A percentile compares a stretch with the other conserved stretches of the same genome.
These are phyloP conservation scores for Aspergillus sp. DNA, from an alignment of 2,329 filamentous ascomycete genomes.

Conservation along the genomic window DNA sequence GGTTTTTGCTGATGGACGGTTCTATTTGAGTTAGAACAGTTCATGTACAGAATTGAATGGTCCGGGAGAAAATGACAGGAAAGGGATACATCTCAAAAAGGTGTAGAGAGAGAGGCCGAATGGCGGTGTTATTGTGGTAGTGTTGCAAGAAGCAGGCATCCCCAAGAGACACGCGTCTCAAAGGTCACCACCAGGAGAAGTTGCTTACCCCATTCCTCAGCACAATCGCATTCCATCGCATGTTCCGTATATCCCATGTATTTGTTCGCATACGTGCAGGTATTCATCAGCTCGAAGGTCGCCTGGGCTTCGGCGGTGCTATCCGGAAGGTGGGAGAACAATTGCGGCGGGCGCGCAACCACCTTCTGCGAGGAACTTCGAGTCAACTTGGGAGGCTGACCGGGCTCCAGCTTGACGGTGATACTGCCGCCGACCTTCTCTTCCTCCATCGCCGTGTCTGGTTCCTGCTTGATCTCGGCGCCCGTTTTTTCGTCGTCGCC, in stretches of 20 bases:
- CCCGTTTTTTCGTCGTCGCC: constrained; percentile 24
- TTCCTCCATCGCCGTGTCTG: constrained; percentile 29
- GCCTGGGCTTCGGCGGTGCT: constrained; percentile 72
- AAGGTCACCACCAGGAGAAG: neutral
- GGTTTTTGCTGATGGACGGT: constrained; percentile 57
- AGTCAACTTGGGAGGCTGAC: constrained; percentile 68
- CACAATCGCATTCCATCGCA: constrained; percentile 92
- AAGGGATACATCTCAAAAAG: no score
- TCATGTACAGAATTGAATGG: neutral
- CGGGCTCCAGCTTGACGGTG: constrained; percentile 62
- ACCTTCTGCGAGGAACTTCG: constrained; percentile 73
- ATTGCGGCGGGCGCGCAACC: constrained; percentile 58
- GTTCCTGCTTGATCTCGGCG: constrained; percentile 7
- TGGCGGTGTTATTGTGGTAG: no score
- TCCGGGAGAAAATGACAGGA: neutral
- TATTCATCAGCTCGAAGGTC: constrained; percentile 76
- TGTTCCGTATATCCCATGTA: constrained; percentile 88
- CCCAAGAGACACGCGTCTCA: no score
- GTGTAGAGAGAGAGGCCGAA: no score
- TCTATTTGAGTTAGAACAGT: constrained; percentile 39
- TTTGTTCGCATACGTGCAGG: constrained; percentile 90
- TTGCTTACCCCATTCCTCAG: constrained; percentile 86
- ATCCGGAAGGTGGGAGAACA: constrained; percentile 76
- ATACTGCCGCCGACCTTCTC: constrained; percentile 61
- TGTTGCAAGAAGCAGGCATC: no score